These are phyloP conservation scores for Vaccinium corymbosum DNA, from an alignment of 148 eudicot genomes.

Conservation along the genomic window DNA sequence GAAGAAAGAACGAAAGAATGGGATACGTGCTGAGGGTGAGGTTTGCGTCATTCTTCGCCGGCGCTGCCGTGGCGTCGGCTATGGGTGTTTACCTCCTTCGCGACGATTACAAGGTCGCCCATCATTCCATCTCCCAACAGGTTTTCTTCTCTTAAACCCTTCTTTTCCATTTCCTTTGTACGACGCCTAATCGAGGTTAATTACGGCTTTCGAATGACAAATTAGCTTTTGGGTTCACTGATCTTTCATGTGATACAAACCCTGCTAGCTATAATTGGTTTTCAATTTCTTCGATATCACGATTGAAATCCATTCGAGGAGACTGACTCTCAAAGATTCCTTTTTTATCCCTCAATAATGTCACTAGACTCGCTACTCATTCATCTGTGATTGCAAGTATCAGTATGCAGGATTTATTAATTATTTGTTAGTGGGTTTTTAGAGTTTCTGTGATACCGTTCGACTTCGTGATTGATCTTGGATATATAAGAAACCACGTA, in stretches of 20 bases:
- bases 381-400: not conserved
- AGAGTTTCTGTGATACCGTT: not conserved
- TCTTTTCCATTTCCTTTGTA: not conserved
- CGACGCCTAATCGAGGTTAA: not conserved
- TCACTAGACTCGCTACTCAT: not conserved
- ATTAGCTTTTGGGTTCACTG: not conserved
- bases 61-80: constrained; percentile 64
- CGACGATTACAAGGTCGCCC: constrained; percentile 68
- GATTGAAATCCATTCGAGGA: not conserved
- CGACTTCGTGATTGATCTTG: not conserved
- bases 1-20: not conserved
- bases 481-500: not conserved
- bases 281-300: not conserved
- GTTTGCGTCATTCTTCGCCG: constrained; percentile 69
- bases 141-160: constrained; percentile 20
- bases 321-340: not conserved
- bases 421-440: not conserved
- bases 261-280: not conserved
- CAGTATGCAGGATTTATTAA: not conserved
- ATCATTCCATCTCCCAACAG: constrained; percentile 57
- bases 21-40: constrained; percentile 54
- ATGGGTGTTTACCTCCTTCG: constrained; percentile 57
- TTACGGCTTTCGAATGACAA: not conserved
- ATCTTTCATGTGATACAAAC: not conserved
- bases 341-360: not conserved